These are phyloP conservation scores for Pseudocercospora macadamiae DNA, from an alignment of 2,329 filamentous ascomycete genomes.

Conservation along the genomic window DNA sequence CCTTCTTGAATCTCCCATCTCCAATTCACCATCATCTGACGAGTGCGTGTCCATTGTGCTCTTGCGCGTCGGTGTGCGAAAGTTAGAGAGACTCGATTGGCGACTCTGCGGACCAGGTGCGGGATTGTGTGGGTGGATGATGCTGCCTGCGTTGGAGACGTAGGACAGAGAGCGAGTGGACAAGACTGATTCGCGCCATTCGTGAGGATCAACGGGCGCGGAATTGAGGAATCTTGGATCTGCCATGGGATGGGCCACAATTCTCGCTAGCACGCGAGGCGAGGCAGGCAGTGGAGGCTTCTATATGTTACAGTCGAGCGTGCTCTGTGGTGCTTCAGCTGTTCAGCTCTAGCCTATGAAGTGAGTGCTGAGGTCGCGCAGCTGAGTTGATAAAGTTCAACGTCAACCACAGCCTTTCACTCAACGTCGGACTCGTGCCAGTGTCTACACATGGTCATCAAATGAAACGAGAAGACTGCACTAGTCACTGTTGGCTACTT, in stretches of 20 bases:
- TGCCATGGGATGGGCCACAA: background rate
- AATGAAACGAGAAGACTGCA: too few relatives aligned
- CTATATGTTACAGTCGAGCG: background rate
- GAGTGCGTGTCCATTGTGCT: slow-evolving; percentile 29
- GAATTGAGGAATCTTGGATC: slow-evolving; percentile 5
- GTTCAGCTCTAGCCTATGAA: too few relatives aligned
- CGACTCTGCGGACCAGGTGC: slow-evolving; percentile 15
- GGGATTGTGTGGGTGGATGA: slow-evolving; percentile 11
- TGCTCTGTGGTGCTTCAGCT: background rate
- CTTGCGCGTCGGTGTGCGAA: slow-evolving; percentile 24
- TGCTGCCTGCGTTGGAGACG: slow-evolving; percentile 32
- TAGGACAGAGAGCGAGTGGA: slow-evolving; percentile 41
- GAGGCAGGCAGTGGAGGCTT: too few relatives aligned
- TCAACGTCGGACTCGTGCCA: too few relatives aligned
- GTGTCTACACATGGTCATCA: too few relatives aligned
- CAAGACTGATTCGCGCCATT: slow-evolving; percentile 33
- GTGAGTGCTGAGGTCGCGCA: too few relatives aligned
- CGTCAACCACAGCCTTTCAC: too few relatives aligned
- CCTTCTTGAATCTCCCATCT: slow-evolving; percentile 25
- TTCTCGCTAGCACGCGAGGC: too few relatives aligned
- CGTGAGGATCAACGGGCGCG: slow-evolving; percentile 18
- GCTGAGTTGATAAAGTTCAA: too few relatives aligned
- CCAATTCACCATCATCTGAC: slow-evolving; percentile 31
- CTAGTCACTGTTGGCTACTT: too few relatives aligned
- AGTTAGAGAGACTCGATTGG: slow-evolving; percentile 22